phyloP scores from a whole-genome alignment of 768 basidiomycete species.

The Lentinula aciculospora region DNA sequence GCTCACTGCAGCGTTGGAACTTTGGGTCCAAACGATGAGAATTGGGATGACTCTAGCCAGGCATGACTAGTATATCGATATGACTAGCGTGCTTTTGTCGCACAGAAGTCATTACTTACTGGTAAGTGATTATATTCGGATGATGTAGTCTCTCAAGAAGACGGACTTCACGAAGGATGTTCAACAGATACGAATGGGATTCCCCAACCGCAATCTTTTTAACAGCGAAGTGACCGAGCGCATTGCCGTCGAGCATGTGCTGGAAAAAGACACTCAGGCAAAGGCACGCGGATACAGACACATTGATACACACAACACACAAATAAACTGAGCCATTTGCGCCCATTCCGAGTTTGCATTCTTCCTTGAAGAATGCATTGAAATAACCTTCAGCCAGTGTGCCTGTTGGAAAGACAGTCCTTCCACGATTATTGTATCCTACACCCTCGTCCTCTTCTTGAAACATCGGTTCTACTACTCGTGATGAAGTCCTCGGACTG shows the following conservation, averaged over 20 bases:
- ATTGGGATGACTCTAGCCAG: conserved; percentile 84
- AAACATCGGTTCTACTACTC: neutral
- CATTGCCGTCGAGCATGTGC: conserved; percentile 56
- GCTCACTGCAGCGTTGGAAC: conserved; percentile 84
- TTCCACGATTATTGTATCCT: conserved; percentile 10
- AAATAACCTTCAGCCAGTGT: conserved; percentile 92
- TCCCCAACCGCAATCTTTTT: conserved; percentile 96
- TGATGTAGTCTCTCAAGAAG: conserved; percentile 84
- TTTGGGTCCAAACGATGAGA: conserved; percentile 84
- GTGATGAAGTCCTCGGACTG: neutral
- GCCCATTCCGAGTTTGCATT: conserved; percentile 87
- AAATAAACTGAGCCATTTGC: conserved; percentile 89
- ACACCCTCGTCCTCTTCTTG: conserved; percentile 7
- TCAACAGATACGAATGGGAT: conserved; percentile 79
- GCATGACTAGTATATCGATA: conserved; percentile 49
- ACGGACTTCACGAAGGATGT: conserved; percentile 82
- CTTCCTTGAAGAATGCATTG: conserved; percentile 88
- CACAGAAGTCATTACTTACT: conserved; percentile 31
- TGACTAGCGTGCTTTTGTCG: neutral
- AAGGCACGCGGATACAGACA: neutral
- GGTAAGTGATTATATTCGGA: conserved; percentile 92
- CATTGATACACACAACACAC: conserved; percentile 57
- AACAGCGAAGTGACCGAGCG: conserved; percentile 85
- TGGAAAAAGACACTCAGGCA: neutral
- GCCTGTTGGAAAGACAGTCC: conserved; percentile 54